Evolutionary conservation across 2,329 filamentous ascomycete species (phyloP).

Genomic region (Colletotrichum aenigma): DNA sequence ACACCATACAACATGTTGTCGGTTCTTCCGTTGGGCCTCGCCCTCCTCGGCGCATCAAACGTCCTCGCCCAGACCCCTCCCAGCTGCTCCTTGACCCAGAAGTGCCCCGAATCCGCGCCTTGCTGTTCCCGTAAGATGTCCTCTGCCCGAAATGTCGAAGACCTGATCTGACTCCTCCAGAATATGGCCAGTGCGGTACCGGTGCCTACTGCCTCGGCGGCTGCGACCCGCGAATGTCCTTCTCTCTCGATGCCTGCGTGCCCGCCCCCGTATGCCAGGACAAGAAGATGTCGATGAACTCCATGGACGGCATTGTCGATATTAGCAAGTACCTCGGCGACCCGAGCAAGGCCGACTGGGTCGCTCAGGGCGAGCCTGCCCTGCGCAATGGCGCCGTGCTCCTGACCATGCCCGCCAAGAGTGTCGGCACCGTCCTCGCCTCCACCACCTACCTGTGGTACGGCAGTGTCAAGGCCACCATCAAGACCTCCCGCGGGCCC

Average conservation of each 20-base stretch:
- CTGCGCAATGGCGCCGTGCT: constrained; percentile 70
- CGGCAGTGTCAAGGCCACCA: constrained; percentile 83
- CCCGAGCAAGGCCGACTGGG: constrained; percentile 81
- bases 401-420: constrained; percentile 87
- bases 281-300: constrained; percentile 75
- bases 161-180: constrained; percentile 46
- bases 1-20: constrained; percentile 9
- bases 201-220: constrained; percentile 96
- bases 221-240: constrained; percentile 88
- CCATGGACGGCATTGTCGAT: constrained; percentile 69
- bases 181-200: constrained; percentile 91
- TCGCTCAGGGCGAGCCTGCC: constrained; percentile 79
- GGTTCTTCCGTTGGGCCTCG: constrained; percentile 38
- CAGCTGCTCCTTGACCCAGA: constrained; percentile 52
- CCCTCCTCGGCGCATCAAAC: constrained; percentile 40
- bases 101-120: constrained; percentile 75
- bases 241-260: constrained; percentile 81
- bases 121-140: constrained; percentile 77
- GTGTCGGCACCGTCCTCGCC: constrained; percentile 85
- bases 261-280: constrained; percentile 83
- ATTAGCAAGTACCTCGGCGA: constrained; percentile 90
- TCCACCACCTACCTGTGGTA: constrained; percentile 94
- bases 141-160: neutral
- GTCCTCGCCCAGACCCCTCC: constrained; percentile 37
- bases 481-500: constrained; percentile 82